phyloP scores from a whole-genome alignment of 2,329 filamentous ascomycete genomes.

The Akanthomyces lecanii region DNA sequence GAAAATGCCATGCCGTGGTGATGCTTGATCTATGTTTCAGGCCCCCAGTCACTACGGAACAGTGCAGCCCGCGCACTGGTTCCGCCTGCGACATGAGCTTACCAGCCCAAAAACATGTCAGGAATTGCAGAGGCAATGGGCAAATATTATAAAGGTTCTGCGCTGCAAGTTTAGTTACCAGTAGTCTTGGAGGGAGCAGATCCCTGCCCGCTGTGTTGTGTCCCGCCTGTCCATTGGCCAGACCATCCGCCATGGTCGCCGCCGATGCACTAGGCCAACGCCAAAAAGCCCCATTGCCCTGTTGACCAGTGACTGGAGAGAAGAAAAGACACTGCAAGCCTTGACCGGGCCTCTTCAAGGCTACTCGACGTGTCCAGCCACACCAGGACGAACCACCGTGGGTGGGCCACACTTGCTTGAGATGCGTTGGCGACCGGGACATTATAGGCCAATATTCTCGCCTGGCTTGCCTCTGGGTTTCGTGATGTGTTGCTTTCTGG shows the following conservation, averaged over 20 bases:
- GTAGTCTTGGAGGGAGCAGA: not conserved
- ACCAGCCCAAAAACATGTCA: not conserved
- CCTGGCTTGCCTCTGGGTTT: not conserved
- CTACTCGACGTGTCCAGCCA: not conserved
- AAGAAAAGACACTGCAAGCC: not conserved
- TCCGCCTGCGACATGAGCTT: too few species aligned
- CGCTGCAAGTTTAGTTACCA: not conserved
- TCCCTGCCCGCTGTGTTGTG: conserved; percentile 7
- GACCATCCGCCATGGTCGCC: not conserved
- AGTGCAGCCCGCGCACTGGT: too few species aligned
- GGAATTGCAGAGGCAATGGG: not conserved
- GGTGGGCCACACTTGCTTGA: not conserved
- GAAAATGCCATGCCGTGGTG: too few species aligned
- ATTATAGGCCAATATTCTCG: not conserved
- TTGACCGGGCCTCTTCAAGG: not conserved
- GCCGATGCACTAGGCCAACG: not conserved
- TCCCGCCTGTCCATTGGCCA: not conserved
- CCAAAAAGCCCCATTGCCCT: not conserved
- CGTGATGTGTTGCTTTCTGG: not conserved
- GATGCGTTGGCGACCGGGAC: conserved; percentile 5
- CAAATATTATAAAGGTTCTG: not conserved
- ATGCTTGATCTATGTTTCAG: too few species aligned
- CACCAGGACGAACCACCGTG: not conserved
- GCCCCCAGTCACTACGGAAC: too few species aligned
- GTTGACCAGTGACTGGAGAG: not conserved